Base-by-base conservation (phyloP, 2,329 filamentous ascomycete genomes). In the Verticillium dahliae region DNA sequence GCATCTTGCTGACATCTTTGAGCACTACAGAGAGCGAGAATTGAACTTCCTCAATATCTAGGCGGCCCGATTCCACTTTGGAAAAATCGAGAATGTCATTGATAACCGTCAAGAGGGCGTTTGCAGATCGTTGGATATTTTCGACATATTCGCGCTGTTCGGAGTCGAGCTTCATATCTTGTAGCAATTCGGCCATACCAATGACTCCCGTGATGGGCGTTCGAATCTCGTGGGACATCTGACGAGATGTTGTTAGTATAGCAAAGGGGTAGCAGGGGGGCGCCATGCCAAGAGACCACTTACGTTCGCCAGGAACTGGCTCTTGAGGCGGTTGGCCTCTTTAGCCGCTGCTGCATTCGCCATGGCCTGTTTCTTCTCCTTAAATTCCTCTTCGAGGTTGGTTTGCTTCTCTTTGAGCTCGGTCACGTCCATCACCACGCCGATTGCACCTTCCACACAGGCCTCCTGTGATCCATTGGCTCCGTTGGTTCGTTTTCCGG, bases 71-170 rank as follows among this genome's bases (percentile, higher is more conserved):
- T 71, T 93, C 90, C 1, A 92, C 88, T 72, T 96, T 96, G 4
- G 91, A 95, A 71, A 96, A 93, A 73, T 96, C 92, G 1, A 96
- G 78, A 61, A 96, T 96, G 69, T 96, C 92, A 69, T 96, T 96
- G 74, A 96, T 96, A 50, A 96, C 89, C 0, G 91, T 94, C 22
- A 96, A 79, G 2, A 96, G 77, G 1, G 90, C 91, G 65, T 94
- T 92, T 0, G 89, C 90, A 6, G 90, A 93, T 59, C 89, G 83
- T 68, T 91, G 87, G 6, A 94, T 91, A 64, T 91, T 92, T 66
- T 91, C 88, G 2, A 90, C 87, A 64, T 86, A 90, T 61, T 92
- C 89, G 62, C 83, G 81, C 68, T 92, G 89, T 67, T 92, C 90
- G n/a, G 83, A 79, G 60, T 86, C 81, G 31, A 93, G 74, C 15